phyloP scores from a whole-genome alignment of 495 filamentous ascomycete genomes.

The Aspergillus ostianus region DNA sequence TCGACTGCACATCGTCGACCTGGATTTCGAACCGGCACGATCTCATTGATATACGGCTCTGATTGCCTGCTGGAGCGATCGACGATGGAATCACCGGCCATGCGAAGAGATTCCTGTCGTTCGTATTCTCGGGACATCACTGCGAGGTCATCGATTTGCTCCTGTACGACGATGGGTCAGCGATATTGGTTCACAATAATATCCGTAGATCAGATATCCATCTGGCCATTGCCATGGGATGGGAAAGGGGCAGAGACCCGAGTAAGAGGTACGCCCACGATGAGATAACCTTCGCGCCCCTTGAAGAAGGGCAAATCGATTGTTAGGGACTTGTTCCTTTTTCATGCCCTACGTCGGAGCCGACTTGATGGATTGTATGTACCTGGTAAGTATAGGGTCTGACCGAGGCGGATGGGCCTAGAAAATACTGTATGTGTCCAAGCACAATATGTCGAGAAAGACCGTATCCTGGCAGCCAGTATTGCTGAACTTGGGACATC shows the following conservation, averaged over 20 bases:
- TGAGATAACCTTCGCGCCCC: slow-evolving; percentile 55
- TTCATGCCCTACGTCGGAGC: background rate
- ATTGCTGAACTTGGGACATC: slow-evolving; percentile 44
- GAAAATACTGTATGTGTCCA: slow-evolving; percentile 51
- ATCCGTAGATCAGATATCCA: background rate
- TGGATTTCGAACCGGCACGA: slow-evolving; percentile 40
- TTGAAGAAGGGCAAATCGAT: slow-evolving; percentile 23
- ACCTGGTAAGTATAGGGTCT: slow-evolving; percentile 54
- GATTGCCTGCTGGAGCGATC: slow-evolving; percentile 22
- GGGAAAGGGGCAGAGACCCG: slow-evolving; percentile 36
- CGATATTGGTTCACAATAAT: background rate
- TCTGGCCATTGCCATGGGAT: background rate
- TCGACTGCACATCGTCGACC: slow-evolving; percentile 33
- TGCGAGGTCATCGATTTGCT: slow-evolving; percentile 54
- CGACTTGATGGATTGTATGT: slow-evolving; percentile 16
- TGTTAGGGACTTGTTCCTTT: slow-evolving; percentile 16
- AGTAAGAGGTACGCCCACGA: slow-evolving; percentile 49
- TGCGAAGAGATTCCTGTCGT: slow-evolving; percentile 49
- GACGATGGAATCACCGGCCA: slow-evolving; percentile 33
- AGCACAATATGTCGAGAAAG: slow-evolving; percentile 55
- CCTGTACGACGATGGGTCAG: slow-evolving; percentile 26
- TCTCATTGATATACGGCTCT: slow-evolving; percentile 52
- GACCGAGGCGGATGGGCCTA: slow-evolving; percentile 49
- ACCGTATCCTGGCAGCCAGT: slow-evolving; percentile 53
- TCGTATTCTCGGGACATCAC: slow-evolving; percentile 53